These are phyloP conservation scores for Ogataea paradorogensis DNA, from an alignment of 805 yeast genomes.

Conservation along the genomic window DNA sequence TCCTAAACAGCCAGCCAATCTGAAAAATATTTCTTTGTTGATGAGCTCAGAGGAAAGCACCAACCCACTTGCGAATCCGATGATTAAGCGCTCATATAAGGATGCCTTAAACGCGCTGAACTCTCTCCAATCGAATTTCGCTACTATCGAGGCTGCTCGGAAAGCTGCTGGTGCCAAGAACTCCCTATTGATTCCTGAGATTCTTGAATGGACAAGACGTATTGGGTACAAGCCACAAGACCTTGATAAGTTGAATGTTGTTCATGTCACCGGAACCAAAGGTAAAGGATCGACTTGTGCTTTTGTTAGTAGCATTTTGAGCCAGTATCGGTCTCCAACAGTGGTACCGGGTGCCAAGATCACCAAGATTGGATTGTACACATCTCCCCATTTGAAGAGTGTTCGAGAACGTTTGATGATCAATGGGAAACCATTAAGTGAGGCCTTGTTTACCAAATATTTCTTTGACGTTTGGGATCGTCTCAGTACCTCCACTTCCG, in stretches of 20 bases:
- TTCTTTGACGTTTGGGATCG: slow-evolving; percentile 94
- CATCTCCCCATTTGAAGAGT: slow-evolving; percentile 92
- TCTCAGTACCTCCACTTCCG: slow-evolving; percentile 51
- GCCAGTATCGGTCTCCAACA: slow-evolving; percentile 46
- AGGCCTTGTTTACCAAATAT: slow-evolving; percentile 76
- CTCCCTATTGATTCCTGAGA: slow-evolving; percentile 75
- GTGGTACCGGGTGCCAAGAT: slow-evolving; percentile 27
- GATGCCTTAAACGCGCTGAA: slow-evolving; percentile 88
- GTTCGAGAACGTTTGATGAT: slow-evolving; percentile 90
- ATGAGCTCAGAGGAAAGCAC: slow-evolving; percentile 4
- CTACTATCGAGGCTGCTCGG: slow-evolving; percentile 79
- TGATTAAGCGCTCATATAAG: slow-evolving; percentile 33
- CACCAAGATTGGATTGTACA: slow-evolving; percentile 81
- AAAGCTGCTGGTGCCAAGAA: slow-evolving; percentile 62
- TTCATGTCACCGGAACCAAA: slow-evolving; percentile 96
- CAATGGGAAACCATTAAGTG: slow-evolving; percentile 81
- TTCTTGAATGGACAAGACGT: slow-evolving; percentile 74
- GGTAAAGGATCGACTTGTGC: slow-evolving; percentile 99
- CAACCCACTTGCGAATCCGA: slow-evolving; percentile 4
- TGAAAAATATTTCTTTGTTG: slow-evolving; percentile 5
- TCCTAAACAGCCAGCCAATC: not conserved
- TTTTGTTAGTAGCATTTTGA: slow-evolving; percentile 76
- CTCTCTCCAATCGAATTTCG: slow-evolving; percentile 85
- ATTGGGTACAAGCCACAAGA: slow-evolving; percentile 66
- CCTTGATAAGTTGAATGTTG: slow-evolving; percentile 68